Evolutionary conservation across 257 asterid species (phyloP), one percentile per base, ranked within the genome.

Genomic region (Paraleonurus japonicus): DNA sequence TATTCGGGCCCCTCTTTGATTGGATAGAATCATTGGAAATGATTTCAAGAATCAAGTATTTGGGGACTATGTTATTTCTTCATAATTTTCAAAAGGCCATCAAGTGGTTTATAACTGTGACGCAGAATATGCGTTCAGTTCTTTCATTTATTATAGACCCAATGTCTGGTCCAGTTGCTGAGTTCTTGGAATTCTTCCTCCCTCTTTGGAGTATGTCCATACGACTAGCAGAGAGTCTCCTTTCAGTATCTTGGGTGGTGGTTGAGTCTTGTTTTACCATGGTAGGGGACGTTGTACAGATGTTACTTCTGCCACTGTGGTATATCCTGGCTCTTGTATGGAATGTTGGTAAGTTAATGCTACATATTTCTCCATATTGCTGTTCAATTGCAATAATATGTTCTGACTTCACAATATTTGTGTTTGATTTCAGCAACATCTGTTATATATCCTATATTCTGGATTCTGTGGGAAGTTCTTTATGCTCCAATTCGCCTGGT

Each of bases 1-100:
- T 95, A 76, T 95, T 86, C 61, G 98, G 99, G n/a, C 99, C 99
- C 57, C 80, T 95, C 61, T 89, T 95, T 79, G 96, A 95, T 76
- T 95, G 97, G 97, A 91, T 95, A 67, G 99, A 95, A 80, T 82
- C 90, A 28, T 84, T 96, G 95, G 98, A 92, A 81, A 95, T 95
- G 99, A 81, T 89, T 65, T 80, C 98, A 45, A 85, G 99, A 81
- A 84, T 95, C 71, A 87, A 85, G 81, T 95, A 85, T 79, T 81
- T 95, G 86, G 99, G 98, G 39, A 95, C 99, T 3, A 95, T 95
- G 99, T 81, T 95, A 68, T 95, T 95, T 83, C 96, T 95, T 77
- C 99, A 92, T 75, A 84, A 95, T 81, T 89, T 82, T 85, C 94
- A 95, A 80, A 95, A 89, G 82, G 98, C 99, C 51, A 69, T 95